Conservation (phyloP, 805 yeast genomes). For the Helenozyma rhizophorensis region DNA sequence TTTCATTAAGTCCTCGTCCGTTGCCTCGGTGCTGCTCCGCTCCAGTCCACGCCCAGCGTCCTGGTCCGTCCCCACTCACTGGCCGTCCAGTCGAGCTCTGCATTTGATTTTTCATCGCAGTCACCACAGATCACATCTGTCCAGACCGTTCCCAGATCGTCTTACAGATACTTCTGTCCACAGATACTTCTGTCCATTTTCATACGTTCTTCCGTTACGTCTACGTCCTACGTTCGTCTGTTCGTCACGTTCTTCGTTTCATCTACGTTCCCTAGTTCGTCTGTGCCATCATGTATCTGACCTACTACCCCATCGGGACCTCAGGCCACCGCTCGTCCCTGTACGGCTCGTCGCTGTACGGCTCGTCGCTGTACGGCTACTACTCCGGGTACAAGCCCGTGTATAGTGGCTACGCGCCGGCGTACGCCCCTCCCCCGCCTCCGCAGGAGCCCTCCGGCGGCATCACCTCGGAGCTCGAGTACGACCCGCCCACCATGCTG, state of each 20-base stretch:
- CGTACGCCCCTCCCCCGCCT: slow-evolving; percentile 1
- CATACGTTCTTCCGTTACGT: too few relatives aligned
- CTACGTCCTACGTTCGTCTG: too few relatives aligned
- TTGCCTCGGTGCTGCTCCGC: slow-evolving; percentile 6
- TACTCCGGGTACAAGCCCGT: slow-evolving; percentile 13
- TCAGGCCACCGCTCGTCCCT: slow-evolving; percentile 33
- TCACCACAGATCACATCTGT: too few relatives aligned
- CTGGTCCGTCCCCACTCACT: too few relatives aligned
- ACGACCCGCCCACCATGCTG: slow-evolving; percentile 74
- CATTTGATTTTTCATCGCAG: too few relatives aligned
- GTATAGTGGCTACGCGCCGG: slow-evolving; percentile 3
- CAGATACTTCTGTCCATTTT: too few relatives aligned
- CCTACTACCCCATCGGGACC: slow-evolving; percentile 26
- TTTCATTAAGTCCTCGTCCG: slow-evolving; percentile 37
- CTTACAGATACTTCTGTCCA: neutral
- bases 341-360: slow-evolving; percentile 21
- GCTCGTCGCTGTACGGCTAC: slow-evolving; percentile 17
- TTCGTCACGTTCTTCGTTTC: too few relatives aligned
- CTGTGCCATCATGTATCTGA: slow-evolving; percentile 6
- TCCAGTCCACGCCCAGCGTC: too few relatives aligned
- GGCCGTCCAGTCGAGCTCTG: too few relatives aligned
- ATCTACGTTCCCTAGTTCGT: slow-evolving; percentile 1
- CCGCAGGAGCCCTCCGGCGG: slow-evolving; percentile 53
- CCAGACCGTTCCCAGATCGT: neutral
- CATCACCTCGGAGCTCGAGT: slow-evolving; percentile 71